Percentiles rank a stretch among this genome's conserved stretches.
These are phyloP conservation scores for Eucommia ulmoides DNA, from an alignment of 257 asterid genomes.

Conservation along the genomic window DNA sequence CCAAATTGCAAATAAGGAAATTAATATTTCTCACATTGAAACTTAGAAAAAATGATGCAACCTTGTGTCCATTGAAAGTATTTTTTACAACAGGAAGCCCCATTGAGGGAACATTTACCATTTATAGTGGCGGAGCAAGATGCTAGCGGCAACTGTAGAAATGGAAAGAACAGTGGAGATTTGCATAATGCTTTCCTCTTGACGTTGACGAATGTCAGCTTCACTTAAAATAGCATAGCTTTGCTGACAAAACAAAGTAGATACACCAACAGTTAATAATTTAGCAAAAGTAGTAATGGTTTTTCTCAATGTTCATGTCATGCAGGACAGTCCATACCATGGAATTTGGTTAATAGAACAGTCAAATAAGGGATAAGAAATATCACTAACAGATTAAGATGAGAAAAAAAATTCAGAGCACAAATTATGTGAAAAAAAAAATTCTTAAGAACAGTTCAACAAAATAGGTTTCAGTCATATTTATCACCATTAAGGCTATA, in stretches of 20 bases:
- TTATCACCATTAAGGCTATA: no score
- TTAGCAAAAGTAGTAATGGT: constrained; percentile 2
- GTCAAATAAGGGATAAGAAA: neutral
- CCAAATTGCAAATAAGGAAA: neutral
- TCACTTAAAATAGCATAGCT: constrained; percentile 65
- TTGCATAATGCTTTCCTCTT: constrained; percentile 67
- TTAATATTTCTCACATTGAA: no score
- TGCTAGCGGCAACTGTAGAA: constrained; percentile 72
- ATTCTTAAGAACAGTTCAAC: no score
- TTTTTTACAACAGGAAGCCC: constrained; percentile 4
- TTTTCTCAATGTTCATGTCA: neutral
- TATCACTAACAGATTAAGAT: no score
- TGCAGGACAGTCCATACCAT: neutral
- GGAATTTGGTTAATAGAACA: neutral
- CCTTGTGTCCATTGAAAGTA: neutral
- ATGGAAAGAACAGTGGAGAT: constrained; percentile 75
- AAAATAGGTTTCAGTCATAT: no score
- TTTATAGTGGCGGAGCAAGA: constrained; percentile 80
- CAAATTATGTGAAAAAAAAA: no score
- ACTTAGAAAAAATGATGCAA: neutral
- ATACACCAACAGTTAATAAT: constrained; percentile 6
- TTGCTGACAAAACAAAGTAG: constrained; percentile 23
- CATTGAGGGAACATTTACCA: constrained; percentile 57
- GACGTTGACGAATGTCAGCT: constrained; percentile 67
- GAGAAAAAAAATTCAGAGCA: no score